Conservation (phyloP, 192 early-diverging fungal genomes). For the Mortierella antarctica region DNA sequence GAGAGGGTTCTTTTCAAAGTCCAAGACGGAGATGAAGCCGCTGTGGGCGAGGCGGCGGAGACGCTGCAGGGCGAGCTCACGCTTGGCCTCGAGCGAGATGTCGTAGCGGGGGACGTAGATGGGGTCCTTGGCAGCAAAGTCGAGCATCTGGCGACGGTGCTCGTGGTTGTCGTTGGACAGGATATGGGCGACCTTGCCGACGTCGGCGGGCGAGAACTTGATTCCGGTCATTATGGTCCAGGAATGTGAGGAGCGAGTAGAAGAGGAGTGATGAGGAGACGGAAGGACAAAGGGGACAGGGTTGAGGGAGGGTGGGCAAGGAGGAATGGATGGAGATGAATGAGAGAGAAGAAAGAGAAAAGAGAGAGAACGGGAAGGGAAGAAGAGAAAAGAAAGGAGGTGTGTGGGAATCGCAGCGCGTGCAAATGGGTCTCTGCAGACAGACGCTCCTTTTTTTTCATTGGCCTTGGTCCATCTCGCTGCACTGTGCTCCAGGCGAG, state of each 20-base stretch:
- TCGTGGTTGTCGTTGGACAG: conserved; percentile 63
- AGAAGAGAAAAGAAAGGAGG: background rate
- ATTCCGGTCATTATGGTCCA: background rate
- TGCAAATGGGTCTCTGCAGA: too few relatives aligned
- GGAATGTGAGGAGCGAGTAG: too few relatives aligned
- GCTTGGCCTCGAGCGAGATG: conserved; percentile 63
- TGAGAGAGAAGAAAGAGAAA: background rate
- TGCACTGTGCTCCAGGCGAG: too few relatives aligned
- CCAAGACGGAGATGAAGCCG: conserved; percentile 66
- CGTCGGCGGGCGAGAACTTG: conserved; percentile 24
- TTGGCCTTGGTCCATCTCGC: too few relatives aligned
- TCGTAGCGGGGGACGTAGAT: conserved; percentile 72
- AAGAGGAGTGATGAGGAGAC: too few relatives aligned
- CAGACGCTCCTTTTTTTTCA: too few relatives aligned
- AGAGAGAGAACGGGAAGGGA: background rate
- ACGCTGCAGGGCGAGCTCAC: conserved; percentile 69
- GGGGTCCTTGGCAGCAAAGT: conserved; percentile 60
- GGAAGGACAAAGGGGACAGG: too few relatives aligned
- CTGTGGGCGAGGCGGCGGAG: conserved; percentile 55
- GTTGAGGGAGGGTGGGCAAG: background rate
- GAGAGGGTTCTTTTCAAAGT: conserved; percentile 73
- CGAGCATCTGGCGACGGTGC: conserved; percentile 58
- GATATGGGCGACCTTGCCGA: conserved; percentile 17
- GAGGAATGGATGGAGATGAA: too few relatives aligned
- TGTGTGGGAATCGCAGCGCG: too few relatives aligned